These are phyloP conservation scores for Pseudogymnoascus sp. DNA, from an alignment of 2,329 filamentous ascomycete genomes.

Conservation along the genomic window DNA sequence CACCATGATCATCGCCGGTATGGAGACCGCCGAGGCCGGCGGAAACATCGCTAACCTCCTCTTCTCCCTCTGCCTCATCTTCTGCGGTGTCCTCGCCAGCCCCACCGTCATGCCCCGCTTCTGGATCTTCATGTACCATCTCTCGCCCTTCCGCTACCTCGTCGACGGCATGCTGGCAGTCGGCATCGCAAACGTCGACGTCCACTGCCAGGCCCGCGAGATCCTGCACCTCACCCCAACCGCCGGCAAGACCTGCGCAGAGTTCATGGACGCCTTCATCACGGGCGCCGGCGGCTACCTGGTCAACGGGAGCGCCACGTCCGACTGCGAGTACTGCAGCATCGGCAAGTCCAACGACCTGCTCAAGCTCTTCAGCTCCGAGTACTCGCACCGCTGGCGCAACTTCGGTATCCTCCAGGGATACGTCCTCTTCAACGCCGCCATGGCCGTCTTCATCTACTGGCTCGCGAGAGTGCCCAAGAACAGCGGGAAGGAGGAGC, in stretches of 20 bases:
- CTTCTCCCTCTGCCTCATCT: constrained; percentile 67
- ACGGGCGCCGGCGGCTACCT: constrained; percentile 46
- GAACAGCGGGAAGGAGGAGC: constrained; percentile 18
- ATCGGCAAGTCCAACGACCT: constrained; percentile 46
- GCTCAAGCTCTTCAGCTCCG: constrained; percentile 40
- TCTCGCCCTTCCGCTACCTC: constrained; percentile 53
- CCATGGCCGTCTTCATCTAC: constrained; percentile 46
- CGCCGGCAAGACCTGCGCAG: constrained; percentile 46
- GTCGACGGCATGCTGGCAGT: constrained; percentile 64
- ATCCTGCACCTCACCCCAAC: constrained; percentile 59
- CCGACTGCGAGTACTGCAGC: constrained; percentile 49
- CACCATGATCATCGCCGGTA: constrained; percentile 67
- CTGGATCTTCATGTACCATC: constrained; percentile 69
- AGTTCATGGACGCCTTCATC: constrained; percentile 52
- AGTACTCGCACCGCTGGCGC: constrained; percentile 56
- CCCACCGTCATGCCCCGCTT: constrained; percentile 60
- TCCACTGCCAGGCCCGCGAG: constrained; percentile 65
- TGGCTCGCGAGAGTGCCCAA: constrained; percentile 44
- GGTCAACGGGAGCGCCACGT: constrained; percentile 39
- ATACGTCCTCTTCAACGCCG: constrained; percentile 49
- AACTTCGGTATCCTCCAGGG: constrained; percentile 59
- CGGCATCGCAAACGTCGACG: constrained; percentile 59
- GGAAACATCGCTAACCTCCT: constrained; percentile 69
- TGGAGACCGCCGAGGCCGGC: constrained; percentile 67
- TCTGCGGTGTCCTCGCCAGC: constrained; percentile 66